A percentile compares a stretch with the other conserved stretches of the same genome.
These are phyloP conservation scores for Darksidea phi DNA, from an alignment of 495 filamentous ascomycete genomes.

Conservation along the genomic window DNA sequence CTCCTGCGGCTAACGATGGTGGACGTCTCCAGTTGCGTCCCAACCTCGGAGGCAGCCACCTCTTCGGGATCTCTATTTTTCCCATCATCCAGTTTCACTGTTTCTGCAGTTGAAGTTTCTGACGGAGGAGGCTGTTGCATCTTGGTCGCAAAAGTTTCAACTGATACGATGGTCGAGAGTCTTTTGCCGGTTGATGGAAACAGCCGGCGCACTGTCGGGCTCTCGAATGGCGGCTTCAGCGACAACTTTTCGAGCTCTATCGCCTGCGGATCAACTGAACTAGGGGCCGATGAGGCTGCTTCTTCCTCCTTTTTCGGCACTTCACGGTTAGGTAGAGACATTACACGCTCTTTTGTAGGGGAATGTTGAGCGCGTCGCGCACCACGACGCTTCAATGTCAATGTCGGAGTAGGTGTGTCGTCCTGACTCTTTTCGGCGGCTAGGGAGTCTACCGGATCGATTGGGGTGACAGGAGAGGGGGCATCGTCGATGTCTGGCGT, in stretches of 20 bases:
- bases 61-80: conserved; percentile 7
- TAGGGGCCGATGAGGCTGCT: conserved; percentile 23
- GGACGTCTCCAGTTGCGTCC: conserved; percentile 26
- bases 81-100: background rate
- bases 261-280: conserved; percentile 36
- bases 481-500: conserved; percentile 13
- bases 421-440: background rate
- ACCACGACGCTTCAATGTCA: conserved; percentile 36
- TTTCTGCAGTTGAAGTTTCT: conserved; percentile 35
- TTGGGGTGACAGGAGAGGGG: background rate
- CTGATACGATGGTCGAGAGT: conserved; percentile 45
- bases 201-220: conserved; percentile 25
- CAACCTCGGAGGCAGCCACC: conserved; percentile 30
- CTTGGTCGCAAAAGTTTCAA: conserved; percentile 39
- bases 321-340: conserved; percentile 18
- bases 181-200: conserved; percentile 42
- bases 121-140: conserved; percentile 31
- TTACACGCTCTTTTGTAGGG: conserved; percentile 37
- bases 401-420: conserved; percentile 16
- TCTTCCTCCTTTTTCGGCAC: conserved; percentile 18
- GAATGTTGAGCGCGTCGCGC: conserved; percentile 39
- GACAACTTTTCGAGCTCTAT: conserved; percentile 23
- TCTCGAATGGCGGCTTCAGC: conserved; percentile 8
- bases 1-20: conserved; percentile 39
- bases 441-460: conserved; percentile 1